phyloP scores from a whole-genome alignment of 768 basidiomycete species.

The Lactarius sp. region DNA sequence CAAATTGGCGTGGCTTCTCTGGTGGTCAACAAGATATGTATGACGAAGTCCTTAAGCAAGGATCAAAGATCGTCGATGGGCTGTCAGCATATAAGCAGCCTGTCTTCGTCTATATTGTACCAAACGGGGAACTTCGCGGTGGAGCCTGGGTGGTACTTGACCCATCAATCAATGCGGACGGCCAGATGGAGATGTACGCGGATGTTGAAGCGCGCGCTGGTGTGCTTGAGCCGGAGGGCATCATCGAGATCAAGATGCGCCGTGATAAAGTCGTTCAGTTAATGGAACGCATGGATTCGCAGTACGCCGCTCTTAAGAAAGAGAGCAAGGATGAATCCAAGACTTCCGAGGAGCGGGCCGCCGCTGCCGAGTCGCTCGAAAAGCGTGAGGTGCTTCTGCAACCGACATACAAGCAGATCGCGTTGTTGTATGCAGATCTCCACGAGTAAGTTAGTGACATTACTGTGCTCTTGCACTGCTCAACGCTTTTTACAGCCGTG shows the following conservation, averaged over 20 bases:
- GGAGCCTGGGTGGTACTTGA: constrained; percentile 99
- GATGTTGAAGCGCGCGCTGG: constrained; percentile 94
- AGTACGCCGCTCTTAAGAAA: constrained; percentile 75
- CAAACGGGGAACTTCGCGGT: constrained; percentile 97
- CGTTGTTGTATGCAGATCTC: constrained; percentile 90
- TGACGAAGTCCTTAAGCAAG: constrained; percentile 94
- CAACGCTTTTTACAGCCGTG: constrained; percentile 50
- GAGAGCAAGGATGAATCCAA: constrained; percentile 72
- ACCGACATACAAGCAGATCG: constrained; percentile 92
- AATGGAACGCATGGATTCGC: constrained; percentile 90
- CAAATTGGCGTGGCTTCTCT: constrained; percentile 99
- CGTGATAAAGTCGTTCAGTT: constrained; percentile 84
- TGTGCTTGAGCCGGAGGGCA: constrained; percentile 94
- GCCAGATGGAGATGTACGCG: constrained; percentile 98
- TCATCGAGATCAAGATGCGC: constrained; percentile 97
- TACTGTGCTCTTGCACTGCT: not conserved
- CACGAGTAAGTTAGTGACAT: constrained; percentile 64
- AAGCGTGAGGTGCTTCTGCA: constrained; percentile 75
- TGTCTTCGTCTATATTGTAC: constrained; percentile 96
- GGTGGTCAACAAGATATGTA: constrained; percentile 99
- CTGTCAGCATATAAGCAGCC: constrained; percentile 96
- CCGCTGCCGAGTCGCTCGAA: constrained; percentile 62
- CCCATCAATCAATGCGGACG: constrained; percentile 88
- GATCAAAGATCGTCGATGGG: constrained; percentile 98
- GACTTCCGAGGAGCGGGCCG: constrained; percentile 67